These are phyloP conservation scores for Malus asiatica DNA, from an alignment of 306 rosid species.

Conservation along the genomic window DNA sequence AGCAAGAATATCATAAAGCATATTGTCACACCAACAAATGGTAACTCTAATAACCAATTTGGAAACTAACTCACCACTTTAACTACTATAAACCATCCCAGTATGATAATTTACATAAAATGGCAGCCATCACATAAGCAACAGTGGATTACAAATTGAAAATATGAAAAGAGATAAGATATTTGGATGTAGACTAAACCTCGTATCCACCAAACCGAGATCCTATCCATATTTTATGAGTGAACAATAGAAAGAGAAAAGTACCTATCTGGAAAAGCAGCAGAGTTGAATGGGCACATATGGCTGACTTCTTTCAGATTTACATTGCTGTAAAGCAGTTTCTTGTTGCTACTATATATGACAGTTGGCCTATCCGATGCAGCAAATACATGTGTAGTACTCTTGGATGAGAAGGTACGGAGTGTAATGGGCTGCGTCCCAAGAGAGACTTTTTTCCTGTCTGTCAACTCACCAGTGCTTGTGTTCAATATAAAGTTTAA, in stretches of 20 bases:
- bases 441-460: constrained; percentile 94
- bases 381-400: constrained; percentile 89
- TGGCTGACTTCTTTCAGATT: constrained; percentile 97
- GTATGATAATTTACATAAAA: not conserved
- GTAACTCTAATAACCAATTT: not conserved
- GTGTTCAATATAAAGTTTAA: constrained; percentile 78
- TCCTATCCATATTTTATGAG: not conserved
- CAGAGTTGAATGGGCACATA: constrained; percentile 99
- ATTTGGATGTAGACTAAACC: not conserved
- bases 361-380: constrained; percentile 98
- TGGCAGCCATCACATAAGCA: not conserved
- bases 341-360: constrained; percentile 95
- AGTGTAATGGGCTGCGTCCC: constrained; percentile 99
- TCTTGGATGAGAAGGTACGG: constrained; percentile 93
- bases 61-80: not conserved
- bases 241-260: not conserved
- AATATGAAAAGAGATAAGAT: not conserved
- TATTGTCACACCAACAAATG: not conserved
- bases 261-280: constrained; percentile 99
- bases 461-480: constrained; percentile 72
- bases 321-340: constrained; percentile 86
- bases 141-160: not conserved
- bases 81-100: not conserved
- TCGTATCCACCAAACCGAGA: not conserved
- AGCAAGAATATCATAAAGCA: not conserved